phyloP scores from a whole-genome alignment of 805 yeast species.

The Cyberlindnera veronae region DNA sequence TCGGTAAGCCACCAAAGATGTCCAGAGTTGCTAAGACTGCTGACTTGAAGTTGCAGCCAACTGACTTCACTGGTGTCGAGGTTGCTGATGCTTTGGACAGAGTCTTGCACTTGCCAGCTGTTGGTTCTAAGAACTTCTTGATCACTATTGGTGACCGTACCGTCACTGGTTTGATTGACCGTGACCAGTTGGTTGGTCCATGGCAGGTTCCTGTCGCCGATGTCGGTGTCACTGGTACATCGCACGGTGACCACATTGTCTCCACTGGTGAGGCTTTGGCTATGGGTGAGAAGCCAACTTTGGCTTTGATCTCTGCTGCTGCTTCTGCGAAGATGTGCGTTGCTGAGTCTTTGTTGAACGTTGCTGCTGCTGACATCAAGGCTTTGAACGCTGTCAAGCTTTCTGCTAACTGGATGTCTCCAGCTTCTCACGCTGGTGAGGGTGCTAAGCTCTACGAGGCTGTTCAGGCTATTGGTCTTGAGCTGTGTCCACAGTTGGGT shows the following conservation, averaged over 20 bases:
- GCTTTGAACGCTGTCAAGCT: conserved; percentile 71
- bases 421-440: conserved; percentile 92
- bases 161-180: conserved; percentile 94
- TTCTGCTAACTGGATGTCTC: conserved; percentile 99
- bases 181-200: conserved; percentile 99
- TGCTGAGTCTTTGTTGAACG: conserved; percentile 87
- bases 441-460: conserved; percentile 95
- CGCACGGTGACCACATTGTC: conserved; percentile 69
- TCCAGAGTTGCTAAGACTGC: conserved; percentile 67
- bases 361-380: conserved; percentile 86
- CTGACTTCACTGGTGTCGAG: conserved; percentile 35
- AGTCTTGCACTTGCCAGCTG: conserved; percentile 86
- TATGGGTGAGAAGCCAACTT: conserved; percentile 92
- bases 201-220: conserved; percentile 99
- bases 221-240: conserved; percentile 92
- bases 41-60: conserved; percentile 44
- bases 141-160: conserved; percentile 98
- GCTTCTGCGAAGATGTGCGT: conserved; percentile 95
- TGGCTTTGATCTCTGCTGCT: conserved; percentile 82
- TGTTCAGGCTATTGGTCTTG: conserved; percentile 93
- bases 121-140: conserved; percentile 90
- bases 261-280: conserved; percentile 96
- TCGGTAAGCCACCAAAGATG: conserved; percentile 98
- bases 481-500: conserved; percentile 90
- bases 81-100: conserved; percentile 69